phyloP scores from a whole-genome alignment of 176 grass and related monocot genomes.

The Carex scoparia region DNA sequence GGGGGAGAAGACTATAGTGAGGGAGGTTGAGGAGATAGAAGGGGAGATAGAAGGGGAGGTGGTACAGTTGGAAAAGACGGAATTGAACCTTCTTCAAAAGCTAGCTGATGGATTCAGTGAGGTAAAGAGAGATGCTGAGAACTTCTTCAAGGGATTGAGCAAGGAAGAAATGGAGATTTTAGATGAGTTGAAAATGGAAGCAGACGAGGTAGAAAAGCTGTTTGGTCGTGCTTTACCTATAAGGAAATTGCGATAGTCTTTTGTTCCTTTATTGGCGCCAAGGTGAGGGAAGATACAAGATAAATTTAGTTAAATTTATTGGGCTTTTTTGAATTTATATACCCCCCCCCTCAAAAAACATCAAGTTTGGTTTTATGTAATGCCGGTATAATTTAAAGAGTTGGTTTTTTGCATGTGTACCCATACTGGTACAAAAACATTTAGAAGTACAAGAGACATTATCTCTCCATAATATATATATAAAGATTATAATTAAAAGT shows the following conservation, averaged over 20 bases:
- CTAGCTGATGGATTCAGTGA: constrained; percentile 61
- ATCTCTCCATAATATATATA: no score
- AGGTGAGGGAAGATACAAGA: background rate
- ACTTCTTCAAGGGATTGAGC: constrained; percentile 66
- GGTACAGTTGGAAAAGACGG: constrained; percentile 63
- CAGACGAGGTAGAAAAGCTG: constrained; percentile 64
- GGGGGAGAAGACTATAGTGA: constrained; percentile 70
- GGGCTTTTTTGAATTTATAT: background rate
- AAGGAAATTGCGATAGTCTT: constrained; percentile 70
- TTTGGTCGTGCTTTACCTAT: constrained; percentile 71
- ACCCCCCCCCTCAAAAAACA: background rate
- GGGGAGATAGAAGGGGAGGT: constrained; percentile 76
- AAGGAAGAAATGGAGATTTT: constrained; percentile 91
- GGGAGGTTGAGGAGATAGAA: constrained; percentile 72
- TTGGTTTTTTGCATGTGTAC: background rate
- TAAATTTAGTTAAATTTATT: background rate
- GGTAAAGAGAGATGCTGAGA: constrained; percentile 49
- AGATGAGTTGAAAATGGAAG: constrained; percentile 85
- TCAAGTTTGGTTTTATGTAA: constrained; percentile 1
- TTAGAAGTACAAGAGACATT: no score
- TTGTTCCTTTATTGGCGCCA: background rate
- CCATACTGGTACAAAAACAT: background rate
- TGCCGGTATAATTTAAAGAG: background rate
- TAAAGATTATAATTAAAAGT: no score
- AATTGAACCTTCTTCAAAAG: constrained; percentile 50